Percentiles rank a stretch among this genome's conserved stretches.
These are phyloP conservation scores for Penicillium sp. DNA, from an alignment of 2,329 filamentous ascomycete genomes.

Conservation along the genomic window DNA sequence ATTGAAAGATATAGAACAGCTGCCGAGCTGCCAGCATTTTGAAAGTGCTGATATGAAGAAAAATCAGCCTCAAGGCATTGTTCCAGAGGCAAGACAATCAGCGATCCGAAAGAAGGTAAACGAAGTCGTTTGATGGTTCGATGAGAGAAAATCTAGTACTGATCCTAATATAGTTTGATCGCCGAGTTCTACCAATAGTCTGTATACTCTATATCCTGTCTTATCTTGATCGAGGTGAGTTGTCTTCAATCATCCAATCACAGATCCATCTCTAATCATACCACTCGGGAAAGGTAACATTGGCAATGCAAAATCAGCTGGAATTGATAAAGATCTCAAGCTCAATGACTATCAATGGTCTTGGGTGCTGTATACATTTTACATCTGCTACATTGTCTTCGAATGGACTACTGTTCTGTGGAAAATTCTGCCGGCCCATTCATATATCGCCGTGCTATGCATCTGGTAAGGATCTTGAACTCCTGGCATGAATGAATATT, in stretches of 20 bases:
- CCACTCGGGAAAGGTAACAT: conserved; percentile 14
- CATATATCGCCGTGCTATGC: conserved; percentile 24
- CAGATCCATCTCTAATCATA: neutral
- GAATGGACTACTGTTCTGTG: conserved; percentile 32
- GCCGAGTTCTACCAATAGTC: conserved; percentile 26
- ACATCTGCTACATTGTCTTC: conserved; percentile 31
- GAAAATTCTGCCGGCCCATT: conserved; percentile 31
- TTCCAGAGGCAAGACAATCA: conserved; percentile 10
- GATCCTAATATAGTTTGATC: conserved; percentile 23
- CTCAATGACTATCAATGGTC: conserved; percentile 26
- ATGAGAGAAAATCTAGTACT: neutral
- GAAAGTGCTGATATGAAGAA: conserved; percentile 1
- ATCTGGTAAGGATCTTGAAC: conserved; percentile 22
- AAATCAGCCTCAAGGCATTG: neutral
- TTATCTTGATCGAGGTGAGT: conserved; percentile 28
- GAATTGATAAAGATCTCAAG: conserved; percentile 24
- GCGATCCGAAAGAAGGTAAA: conserved; percentile 19
- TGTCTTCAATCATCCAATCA: neutral
- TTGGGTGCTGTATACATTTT: conserved; percentile 31
- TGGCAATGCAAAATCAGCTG: conserved; percentile 32
- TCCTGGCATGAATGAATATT: neutral
- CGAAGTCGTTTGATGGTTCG: neutral
- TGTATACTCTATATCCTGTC: conserved; percentile 30
- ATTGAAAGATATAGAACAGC: neutral
- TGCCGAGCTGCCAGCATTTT: conserved; percentile 7